These are phyloP conservation scores for Eimeria tenella DNA, from an alignment of 169 alveolate genomes.

Conservation along the genomic window DNA sequence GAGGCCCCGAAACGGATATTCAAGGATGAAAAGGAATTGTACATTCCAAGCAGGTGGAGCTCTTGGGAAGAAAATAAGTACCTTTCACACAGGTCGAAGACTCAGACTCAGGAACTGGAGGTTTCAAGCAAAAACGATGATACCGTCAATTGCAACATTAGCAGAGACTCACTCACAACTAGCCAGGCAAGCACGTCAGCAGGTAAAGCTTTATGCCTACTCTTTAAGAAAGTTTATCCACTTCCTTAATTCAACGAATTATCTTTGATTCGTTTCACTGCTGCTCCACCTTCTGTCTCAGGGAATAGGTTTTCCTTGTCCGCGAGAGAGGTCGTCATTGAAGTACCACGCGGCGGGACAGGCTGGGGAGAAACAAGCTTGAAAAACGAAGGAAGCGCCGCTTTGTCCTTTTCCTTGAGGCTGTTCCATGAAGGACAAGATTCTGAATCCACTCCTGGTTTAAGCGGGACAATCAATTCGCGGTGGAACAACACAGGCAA, in stretches of 20 bases:
- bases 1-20: background rate
- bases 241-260: background rate
- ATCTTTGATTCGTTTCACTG: background rate
- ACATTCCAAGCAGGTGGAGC: background rate
- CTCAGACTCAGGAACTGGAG: background rate
- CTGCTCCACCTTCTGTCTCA: background rate
- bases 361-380: constrained; percentile 44
- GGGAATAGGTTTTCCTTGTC: constrained; percentile 26
- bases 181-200: constrained; percentile 33
- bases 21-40: background rate
- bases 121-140: background rate
- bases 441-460: background rate
- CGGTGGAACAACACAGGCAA: background rate
- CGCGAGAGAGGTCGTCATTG: constrained; percentile 41
- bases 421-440: background rate
- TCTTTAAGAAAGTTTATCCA: background rate
- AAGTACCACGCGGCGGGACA: constrained; percentile 51
- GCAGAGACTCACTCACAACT: constrained; percentile 17
- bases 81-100: background rate
- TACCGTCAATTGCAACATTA: background rate
- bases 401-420: constrained; percentile 14
- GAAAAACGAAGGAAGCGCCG: constrained; percentile 26
- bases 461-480: background rate
- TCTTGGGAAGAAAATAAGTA: background rate
- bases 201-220: background rate